These are phyloP conservation scores for Elsinoe arachidis DNA, from an alignment of 2,329 filamentous ascomycete genomes.

Conservation along the genomic window DNA sequence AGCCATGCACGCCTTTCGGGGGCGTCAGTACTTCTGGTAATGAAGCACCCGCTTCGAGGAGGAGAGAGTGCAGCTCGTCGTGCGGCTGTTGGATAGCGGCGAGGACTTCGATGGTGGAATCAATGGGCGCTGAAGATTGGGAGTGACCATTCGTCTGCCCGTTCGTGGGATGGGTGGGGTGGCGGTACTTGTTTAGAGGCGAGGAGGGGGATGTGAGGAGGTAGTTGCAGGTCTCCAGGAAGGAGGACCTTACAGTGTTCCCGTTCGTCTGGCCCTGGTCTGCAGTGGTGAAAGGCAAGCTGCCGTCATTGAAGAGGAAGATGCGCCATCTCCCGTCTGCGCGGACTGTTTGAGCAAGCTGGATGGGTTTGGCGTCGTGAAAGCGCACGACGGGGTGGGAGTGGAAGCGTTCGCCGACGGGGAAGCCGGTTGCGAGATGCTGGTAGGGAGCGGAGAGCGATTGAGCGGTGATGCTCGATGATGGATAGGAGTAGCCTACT, in stretches of 20 bases:
- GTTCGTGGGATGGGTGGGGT: constrained; percentile 29
- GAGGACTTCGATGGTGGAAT: constrained; percentile 48
- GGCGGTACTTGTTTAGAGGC: constrained; percentile 20
- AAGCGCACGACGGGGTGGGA: constrained; percentile 25
- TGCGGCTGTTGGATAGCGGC: constrained; percentile 26
- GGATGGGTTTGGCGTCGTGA: constrained; percentile 28
- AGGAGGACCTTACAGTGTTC: neutral
- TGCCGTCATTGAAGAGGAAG: constrained; percentile 23
- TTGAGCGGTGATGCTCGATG: neutral
- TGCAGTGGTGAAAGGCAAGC: neutral
- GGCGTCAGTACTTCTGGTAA: constrained; percentile 36
- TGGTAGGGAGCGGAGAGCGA: constrained; percentile 20
- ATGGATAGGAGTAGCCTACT: constrained; percentile 10
- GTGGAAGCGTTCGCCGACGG: constrained; percentile 27
- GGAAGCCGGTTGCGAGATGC: constrained; percentile 24
- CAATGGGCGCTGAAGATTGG: constrained; percentile 12
- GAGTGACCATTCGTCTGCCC: constrained; percentile 21
- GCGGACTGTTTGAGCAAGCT: constrained; percentile 27
- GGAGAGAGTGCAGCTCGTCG: constrained; percentile 38
- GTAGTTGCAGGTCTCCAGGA: neutral
- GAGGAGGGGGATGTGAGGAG: constrained; percentile 18
- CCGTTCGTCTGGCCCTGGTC: neutral
- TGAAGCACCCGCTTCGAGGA: constrained; percentile 22
- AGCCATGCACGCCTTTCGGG: constrained; percentile 29
- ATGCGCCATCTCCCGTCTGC: constrained; percentile 28